Base-by-base conservation (phyloP, 192 early-diverging fungal species). In the Backusella westeae region DNA sequence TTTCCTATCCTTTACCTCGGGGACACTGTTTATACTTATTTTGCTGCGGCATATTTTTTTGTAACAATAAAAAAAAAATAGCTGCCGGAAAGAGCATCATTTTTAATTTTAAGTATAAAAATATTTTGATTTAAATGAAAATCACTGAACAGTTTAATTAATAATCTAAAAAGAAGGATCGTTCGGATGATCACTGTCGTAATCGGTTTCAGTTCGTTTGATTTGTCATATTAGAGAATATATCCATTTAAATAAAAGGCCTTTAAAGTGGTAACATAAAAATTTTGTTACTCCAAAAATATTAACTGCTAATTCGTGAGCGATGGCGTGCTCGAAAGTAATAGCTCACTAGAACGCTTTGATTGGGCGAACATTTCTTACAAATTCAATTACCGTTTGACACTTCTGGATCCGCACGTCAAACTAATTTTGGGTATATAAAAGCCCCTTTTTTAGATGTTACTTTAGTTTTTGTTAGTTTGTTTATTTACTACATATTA, bases 401-500 rank as follows among this genome's bases (percentile, higher is more conserved):
- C 53, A 59, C 56, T 63, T 63, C 56, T 63, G 56, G 56, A 63
- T 63, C 56, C 56, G 23, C 56, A 63, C 12, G 56, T 63, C 56
- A 63, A 63, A 63, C 8, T 63, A 23, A 12, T 26, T 63, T 29
- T 63, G 26, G 23, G 26, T 23, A 63, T 63, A 63, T 29, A 63
- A 63, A 63, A 63, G 23, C 21, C 56, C 56, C 8, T 29, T 63
- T 59, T 63, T 63, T n/a, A n/a, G 19, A 29, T 1, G 21, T 59
- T 59, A 10, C 21, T 23, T 23, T 52, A n/a, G 41, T 42, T 42
- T 42, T 46, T 49, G 4, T 49, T 49, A 17, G 15, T 49, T 49
- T 49, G 17, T 49, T 44, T 44, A 44, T 49, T 44, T 44, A 44
- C 15, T 49, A 49, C 19, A 19, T 49, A 49, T 7, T n/a, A 26